Evolutionary conservation across 805 yeast species (phyloP).

Genomic region (Starmerella khaoyaiensis): DNA sequence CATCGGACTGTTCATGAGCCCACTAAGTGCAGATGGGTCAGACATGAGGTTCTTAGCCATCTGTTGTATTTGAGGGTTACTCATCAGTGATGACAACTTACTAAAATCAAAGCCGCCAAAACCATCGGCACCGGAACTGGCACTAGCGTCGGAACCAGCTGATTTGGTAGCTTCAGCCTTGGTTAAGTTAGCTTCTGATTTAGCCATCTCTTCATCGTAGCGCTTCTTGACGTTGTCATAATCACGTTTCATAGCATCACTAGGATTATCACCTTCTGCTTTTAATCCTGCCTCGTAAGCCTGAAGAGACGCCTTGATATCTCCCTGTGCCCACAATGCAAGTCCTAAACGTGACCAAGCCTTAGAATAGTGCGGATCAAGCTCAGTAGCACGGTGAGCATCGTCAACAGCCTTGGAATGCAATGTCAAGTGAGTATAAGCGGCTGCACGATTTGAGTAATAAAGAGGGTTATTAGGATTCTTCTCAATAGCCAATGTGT

Average conservation of each 20-base stretch:
- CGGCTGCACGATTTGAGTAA: constrained; percentile 93
- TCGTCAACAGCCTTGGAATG: constrained; percentile 71
- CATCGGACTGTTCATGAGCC: constrained; percentile 68
- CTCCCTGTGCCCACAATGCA: constrained; percentile 90
- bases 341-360: constrained; percentile 92
- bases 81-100: constrained; percentile 54
- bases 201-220: constrained; percentile 51
- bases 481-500: constrained; percentile 65
- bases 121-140: constrained; percentile 34
- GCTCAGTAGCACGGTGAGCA: constrained; percentile 66
- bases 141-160: constrained; percentile 2
- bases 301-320: constrained; percentile 73
- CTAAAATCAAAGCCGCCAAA: constrained; percentile 59
- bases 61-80: constrained; percentile 83
- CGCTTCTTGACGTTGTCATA: constrained; percentile 85
- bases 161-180: neutral
- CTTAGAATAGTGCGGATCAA: constrained; percentile 72
- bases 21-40: constrained; percentile 62
- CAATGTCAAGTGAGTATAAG: constrained; percentile 64
- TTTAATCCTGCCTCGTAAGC: constrained; percentile 84
- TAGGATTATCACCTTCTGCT: constrained; percentile 69
- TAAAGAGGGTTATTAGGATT: constrained; percentile 68
- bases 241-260: constrained; percentile 85
- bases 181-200: constrained; percentile 7
- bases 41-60: constrained; percentile 83